These are phyloP conservation scores for Phytophthora cajani DNA, from an alignment of 352 stramenopile genomes.

Conservation along the genomic window DNA sequence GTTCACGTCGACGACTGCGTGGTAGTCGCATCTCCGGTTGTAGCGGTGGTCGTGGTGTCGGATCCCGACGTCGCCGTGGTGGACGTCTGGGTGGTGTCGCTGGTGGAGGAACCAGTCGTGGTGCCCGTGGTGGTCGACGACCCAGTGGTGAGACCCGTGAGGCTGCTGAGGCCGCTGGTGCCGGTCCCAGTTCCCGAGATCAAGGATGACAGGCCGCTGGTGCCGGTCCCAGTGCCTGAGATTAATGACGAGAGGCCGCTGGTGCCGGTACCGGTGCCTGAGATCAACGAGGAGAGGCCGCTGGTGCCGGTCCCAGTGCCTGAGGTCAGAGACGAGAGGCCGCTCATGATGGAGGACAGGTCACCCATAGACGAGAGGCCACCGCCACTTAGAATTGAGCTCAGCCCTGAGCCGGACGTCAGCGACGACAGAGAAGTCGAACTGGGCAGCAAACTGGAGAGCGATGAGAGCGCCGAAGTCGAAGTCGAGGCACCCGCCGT, in stretches of 20 bases:
- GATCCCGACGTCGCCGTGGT: neutral
- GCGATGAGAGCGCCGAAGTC: neutral
- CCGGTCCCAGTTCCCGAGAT: too few relatives aligned
- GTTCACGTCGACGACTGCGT: conserved; percentile 1
- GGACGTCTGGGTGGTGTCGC: neutral
- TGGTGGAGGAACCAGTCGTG: neutral
- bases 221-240: neutral
- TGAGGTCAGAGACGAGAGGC: neutral
- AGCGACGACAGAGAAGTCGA: conserved; percentile 1
- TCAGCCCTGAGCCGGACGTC: neutral
- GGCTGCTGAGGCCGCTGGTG: neutral
- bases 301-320: conserved; percentile 1
- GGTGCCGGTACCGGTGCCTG: neutral
- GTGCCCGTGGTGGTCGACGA: neutral
- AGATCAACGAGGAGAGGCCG: neutral
- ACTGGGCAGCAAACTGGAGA: neutral
- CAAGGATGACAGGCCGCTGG: neutral
- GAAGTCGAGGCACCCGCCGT: neutral
- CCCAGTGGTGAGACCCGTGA: neutral
- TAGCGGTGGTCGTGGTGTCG: neutral
- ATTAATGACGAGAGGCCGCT: neutral
- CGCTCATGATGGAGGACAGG: conserved; percentile 1
- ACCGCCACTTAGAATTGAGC: neutral
- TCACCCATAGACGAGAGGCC: neutral
- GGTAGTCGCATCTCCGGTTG: neutral